Base-by-base conservation (phyloP, 176 grass and related monocot species). In the Stipa capillata region DNA sequence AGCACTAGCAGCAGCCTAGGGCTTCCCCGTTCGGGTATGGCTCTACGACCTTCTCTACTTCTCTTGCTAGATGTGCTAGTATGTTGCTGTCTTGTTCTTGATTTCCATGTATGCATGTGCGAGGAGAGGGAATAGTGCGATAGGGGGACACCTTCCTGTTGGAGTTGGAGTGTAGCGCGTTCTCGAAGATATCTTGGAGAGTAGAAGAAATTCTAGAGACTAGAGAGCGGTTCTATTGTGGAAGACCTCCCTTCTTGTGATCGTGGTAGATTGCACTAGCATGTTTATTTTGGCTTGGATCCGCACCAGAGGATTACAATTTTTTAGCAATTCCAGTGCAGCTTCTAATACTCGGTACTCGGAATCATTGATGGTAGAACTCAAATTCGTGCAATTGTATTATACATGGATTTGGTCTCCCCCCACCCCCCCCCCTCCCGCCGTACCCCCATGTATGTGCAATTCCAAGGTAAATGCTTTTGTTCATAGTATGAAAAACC, bases 1-100 rank as follows among this genome's bases (percentile, higher is more conserved):
- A 34, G n/a, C n/a, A n/a, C n/a, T n/a, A n/a, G 52, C 53, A 1
- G 20, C 79, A 40, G 42, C 39, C 39, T 59, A 59, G 84, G 69
- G 40, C 41, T 86, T 81, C 35, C n/a, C n/a, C 59, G 28, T 75
- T 11, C 50, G 35, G 85, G 78, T 86, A 76, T n/a, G 7, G 60
- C 7, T 31, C 51, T 0, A 11, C 4, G 54, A n/a, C 66, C 32
- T 28, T 42, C 29, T 28, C 27, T 2, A 1, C 12, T 20, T 67
- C 7, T 21, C 72, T 58, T 39, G 21, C 23, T n/a, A n/a, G 35
- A 33, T 66, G 37, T 66, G 52, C 34, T 31, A 21, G 5, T 3
- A 4, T 9, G 24, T 7, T 69, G 8, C 40, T n/a, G n/a, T n/a
- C n/a, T n/a, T n/a, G 21, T 9, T 20, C 25, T 27, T 35, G 33